Base-by-base conservation (phyloP, 495 filamentous ascomycete genomes). In the Hyaloscypha bicolor region DNA sequence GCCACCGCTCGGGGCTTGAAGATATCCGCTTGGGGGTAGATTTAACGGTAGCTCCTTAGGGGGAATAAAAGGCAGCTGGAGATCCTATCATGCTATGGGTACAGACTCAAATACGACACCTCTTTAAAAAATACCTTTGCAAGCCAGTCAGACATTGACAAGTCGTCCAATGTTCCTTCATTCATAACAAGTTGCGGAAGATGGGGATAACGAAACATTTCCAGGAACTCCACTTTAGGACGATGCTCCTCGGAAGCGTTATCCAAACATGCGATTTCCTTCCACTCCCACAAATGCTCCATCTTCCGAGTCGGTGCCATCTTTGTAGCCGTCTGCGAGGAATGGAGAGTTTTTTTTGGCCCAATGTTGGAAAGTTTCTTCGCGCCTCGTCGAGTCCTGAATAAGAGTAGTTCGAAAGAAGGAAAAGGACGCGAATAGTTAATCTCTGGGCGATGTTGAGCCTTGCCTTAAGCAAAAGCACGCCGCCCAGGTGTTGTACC, bases 181-280 rank as follows among this genome's bases (percentile, higher is more conserved):
- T 21, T n/a, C 6, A 53, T 8, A n/a, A 53, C 9, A 14, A 4
- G 3, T n/a, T 53, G 1, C 51, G 2, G 51, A 16, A 6, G 9
- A 53, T 53, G 19, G 51, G 51, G 51, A 29, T 53, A 53, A n/a
- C 51, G 51, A 53, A 29, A 16, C 51, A 53, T 53, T 53, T 53
- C 51, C 51, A 53, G 6, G 22, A 14, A 53, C 19, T 53, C 19
- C 51, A 53, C 8, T 53, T 53, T n/a, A 11, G 19, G 19, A 53
- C 19, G 51, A 53, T 6, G 19, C 51, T n/a, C 51, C 6, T 11
- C 51, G 6, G 51, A 0, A 53, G 4, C 16, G 6, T 21, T 53
- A n/a, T 53, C 51, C 22, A 3, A 53, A 4, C 51, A 53, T 21
- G 16, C 19, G 16, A 53, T 29, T 16, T 21, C 22, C 22, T 53